phyloP scores from a whole-genome alignment of 2,329 filamentous ascomycete species.

The Ophiostoma pallidulum region DNA sequence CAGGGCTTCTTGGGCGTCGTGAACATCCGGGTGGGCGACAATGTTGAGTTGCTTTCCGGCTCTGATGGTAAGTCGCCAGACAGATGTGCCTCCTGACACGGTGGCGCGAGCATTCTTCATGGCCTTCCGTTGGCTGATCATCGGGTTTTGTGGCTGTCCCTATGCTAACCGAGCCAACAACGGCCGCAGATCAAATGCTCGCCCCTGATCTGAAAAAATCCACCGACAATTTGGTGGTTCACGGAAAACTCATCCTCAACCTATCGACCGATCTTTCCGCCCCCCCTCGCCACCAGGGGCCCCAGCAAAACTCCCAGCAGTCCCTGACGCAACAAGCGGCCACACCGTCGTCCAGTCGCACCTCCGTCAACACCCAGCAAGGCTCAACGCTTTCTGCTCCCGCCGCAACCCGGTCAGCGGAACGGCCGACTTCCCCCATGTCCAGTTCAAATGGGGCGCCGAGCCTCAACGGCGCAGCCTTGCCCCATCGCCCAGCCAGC shows the following conservation, averaged over 20 bases:
- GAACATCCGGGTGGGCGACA: conserved; percentile 90
- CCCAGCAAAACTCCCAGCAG: conserved; percentile 10
- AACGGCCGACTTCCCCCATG: conserved; percentile 44
- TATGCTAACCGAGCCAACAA: too few relatives aligned
- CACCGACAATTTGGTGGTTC: conserved; percentile 93
- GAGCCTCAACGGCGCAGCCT: conserved; percentile 27
- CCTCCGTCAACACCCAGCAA: conserved; percentile 34
- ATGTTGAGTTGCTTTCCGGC: conserved; percentile 80
- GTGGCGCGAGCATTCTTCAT: too few relatives aligned
- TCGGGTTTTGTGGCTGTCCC: too few relatives aligned
- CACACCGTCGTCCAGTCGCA: conserved; percentile 34
- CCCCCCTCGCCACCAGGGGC: conserved; percentile 44
- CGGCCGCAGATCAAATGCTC: conserved; percentile 97
- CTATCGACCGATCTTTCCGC: conserved; percentile 79
- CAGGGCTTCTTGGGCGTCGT: conserved; percentile 97
- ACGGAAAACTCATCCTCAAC: conserved; percentile 95
- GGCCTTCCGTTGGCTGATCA: too few relatives aligned
- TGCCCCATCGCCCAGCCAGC: conserved; percentile 40
- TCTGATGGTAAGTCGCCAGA: conserved; percentile 68
- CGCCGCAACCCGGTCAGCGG: conserved; percentile 34
- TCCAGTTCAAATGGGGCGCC: conserved; percentile 38
- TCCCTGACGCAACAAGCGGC: conserved; percentile 13
- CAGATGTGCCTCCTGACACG: too few relatives aligned
- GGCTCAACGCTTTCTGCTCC: conserved; percentile 36
- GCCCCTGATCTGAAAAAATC: conserved; percentile 96